Percentiles rank a stretch among this genome's conserved stretches.
phyloP scores from a whole-genome alignment of 2,329 filamentous ascomycete species.

The Aureobasidium subglaciale region DNA sequence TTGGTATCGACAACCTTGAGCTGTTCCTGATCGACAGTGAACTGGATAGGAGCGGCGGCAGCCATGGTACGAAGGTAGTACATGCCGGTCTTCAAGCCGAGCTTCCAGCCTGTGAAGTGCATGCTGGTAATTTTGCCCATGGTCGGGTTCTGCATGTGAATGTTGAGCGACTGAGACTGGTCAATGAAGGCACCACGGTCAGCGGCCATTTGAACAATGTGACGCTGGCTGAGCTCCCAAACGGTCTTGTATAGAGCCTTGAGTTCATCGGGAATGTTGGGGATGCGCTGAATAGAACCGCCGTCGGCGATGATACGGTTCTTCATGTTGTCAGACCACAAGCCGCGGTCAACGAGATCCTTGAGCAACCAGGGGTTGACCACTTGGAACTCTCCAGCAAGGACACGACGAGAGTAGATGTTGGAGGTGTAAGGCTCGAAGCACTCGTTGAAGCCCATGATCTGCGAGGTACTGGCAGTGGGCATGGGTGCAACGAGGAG shows the following conservation, averaged over 20 bases:
- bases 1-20: slow-evolving; percentile 81
- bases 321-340: slow-evolving; percentile 99
- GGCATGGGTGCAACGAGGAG: slow-evolving; percentile 95
- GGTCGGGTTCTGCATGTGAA: slow-evolving; percentile 97
- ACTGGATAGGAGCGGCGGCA: slow-evolving; percentile 93
- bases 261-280: slow-evolving; percentile 91
- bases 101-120: slow-evolving; percentile 99
- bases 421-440: slow-evolving; percentile 99
- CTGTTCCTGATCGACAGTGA: slow-evolving; percentile 95
- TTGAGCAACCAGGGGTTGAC: slow-evolving; percentile 99
- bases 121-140: slow-evolving; percentile 99
- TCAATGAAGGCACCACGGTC: slow-evolving; percentile 98
- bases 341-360: slow-evolving; percentile 92
- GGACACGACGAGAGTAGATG: slow-evolving; percentile 96
- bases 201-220: slow-evolving; percentile 93
- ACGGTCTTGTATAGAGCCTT: slow-evolving; percentile 99
- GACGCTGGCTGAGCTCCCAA: slow-evolving; percentile 97
- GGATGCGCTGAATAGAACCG: slow-evolving; percentile 92
- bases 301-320: slow-evolving; percentile 98
- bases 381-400: slow-evolving; percentile 98
- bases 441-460: slow-evolving; percentile 98
- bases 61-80: slow-evolving; percentile 99
- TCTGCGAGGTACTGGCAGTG: slow-evolving; percentile 93
- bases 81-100: slow-evolving; percentile 99
- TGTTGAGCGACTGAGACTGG: slow-evolving; percentile 98